Evolutionary conservation across 2,329 filamentous ascomycete species (phyloP).

Genomic region (Neonectria sp.): DNA sequence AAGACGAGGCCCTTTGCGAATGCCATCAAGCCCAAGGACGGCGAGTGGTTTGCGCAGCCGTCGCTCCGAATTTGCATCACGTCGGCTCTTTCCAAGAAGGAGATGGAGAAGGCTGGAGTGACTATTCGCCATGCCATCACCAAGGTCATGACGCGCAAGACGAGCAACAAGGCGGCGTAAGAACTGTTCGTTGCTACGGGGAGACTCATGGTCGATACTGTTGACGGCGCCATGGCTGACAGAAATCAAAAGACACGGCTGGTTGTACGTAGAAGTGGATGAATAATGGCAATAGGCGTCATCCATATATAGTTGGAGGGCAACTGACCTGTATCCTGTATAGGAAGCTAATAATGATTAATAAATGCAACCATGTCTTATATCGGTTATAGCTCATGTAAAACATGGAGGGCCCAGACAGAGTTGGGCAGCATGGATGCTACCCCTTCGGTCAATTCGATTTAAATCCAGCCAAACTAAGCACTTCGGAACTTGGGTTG

Average conservation of each 20-base stretch:
- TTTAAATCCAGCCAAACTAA: background rate
- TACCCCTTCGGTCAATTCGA: background rate
- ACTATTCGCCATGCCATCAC: constrained; percentile 93
- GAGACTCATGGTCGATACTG: background rate
- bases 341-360: constrained; percentile 47
- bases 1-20: constrained; percentile 81
- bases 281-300: background rate
- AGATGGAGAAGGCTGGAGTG: constrained; percentile 93
- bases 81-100: constrained; percentile 89
- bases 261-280: constrained; percentile 25
- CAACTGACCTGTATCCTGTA: constrained; percentile 14
- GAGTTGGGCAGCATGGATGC: no score
- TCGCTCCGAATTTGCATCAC: constrained; percentile 94
- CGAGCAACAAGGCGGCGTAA: constrained; percentile 57
- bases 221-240: background rate
- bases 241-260: constrained; percentile 5
- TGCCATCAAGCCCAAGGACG: constrained; percentile 77
- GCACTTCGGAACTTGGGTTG: background rate
- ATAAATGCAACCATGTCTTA: constrained; percentile 38
- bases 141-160: constrained; percentile 84
- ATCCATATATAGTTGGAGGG: constrained; percentile 32
- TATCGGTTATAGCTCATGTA: background rate
- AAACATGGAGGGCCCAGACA: no score
- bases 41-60: constrained; percentile 79
- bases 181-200: background rate